phyloP scores from a whole-genome alignment of 257 asterid genomes.

The Verbena officinalis region DNA sequence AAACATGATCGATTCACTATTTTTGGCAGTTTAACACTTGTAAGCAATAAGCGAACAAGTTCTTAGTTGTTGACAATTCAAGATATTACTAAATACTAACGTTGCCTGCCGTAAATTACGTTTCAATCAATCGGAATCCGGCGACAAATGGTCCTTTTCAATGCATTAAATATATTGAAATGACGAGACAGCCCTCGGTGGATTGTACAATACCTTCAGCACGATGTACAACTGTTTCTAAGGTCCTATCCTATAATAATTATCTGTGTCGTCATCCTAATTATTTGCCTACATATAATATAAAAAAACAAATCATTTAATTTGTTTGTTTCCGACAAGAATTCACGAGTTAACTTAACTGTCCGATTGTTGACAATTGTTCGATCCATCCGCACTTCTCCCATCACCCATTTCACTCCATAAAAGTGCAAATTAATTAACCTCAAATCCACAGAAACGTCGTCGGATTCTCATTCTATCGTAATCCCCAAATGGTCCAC shows the following conservation, averaged over 20 bases:
- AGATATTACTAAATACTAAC: no score
- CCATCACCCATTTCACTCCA: conserved; percentile 25
- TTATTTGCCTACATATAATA: not conserved
- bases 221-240: conserved; percentile 11
- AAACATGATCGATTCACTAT: no score
- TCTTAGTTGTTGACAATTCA: no score
- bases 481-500: conserved; percentile 21
- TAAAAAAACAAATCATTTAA: no score
- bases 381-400: not conserved
- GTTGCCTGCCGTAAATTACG: no score
- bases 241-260: not conserved
- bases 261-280: conserved; percentile 23
- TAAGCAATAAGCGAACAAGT: no score
- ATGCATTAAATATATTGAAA: not conserved
- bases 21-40: no score
- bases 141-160: not conserved
- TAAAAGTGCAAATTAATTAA: not conserved
- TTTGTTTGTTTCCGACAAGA: conserved; percentile 31
- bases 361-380: conserved; percentile 22
- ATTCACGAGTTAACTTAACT: conserved; percentile 34
- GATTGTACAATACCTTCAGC: conserved; percentile 18
- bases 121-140: no score
- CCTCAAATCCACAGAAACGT: conserved; percentile 1
- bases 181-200: not conserved
- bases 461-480: not conserved